Evolutionary conservation across 768 basidiomycete species (phyloP), one percentile per base, ranked within the genome.

Genomic region (Mycena leptocephala): DNA sequence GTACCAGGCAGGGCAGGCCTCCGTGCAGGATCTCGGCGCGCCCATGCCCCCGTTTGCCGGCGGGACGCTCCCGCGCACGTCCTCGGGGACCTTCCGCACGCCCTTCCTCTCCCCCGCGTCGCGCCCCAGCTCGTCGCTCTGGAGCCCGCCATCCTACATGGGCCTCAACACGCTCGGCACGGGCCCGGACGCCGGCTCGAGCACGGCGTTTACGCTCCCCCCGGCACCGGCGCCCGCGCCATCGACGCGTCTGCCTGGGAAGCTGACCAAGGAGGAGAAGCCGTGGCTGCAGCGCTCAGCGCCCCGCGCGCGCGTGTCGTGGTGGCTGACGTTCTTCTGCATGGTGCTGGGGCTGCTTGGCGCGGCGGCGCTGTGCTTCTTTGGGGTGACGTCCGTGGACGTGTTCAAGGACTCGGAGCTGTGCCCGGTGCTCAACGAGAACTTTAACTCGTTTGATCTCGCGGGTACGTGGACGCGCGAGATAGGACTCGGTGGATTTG

Each of bases 401-500:
- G 37, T 53, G 55, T 80, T 89, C 37, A 79, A 86, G 61, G 85
- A 92, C 22, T 80, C 82, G 81, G 20, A 86, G 79, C 81, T 89
- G 74, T 95, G 95, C 76, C 81, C 91, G 32, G 92, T 97, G 22
- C 83, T 97, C 65, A 86, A 93, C 69, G 96, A 97, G 59, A 85
- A 95, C 59, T 97, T 96, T 79, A 79, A 62, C 68, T 43, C 82
- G 22, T 81, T 92, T 1, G 88, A 92, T 56, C 75, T 85, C 72
- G 81, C 84, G 33, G 88, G 87, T 51, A 88, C 87, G 2, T 96
- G 96, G 95, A 86, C 86, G 35, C 89, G 87, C 41, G 95, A 96
- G 58, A 88, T 96, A 70, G 90, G 93, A 76, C 84, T 95, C 48
- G 93, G 93, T 63, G 96, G 95, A 2, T 96, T 93, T 80, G 95